Conservation (phyloP, 495 filamentous ascomycete genomes). For the Umbilicaria muhlenbergii region DNA sequence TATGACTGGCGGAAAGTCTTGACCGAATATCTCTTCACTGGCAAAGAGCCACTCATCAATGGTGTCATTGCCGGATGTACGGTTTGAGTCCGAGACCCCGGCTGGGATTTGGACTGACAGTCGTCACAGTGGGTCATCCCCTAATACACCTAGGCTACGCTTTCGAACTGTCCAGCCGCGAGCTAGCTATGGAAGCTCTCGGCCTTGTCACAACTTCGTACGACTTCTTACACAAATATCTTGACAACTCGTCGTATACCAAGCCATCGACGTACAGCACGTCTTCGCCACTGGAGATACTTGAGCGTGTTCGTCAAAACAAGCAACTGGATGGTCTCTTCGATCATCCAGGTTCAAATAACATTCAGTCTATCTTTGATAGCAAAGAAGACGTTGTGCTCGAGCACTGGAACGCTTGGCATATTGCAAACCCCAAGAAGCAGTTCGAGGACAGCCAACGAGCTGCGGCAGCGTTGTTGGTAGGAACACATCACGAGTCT, state of each 20-base stretch:
- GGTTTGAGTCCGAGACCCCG: conserved; percentile 13
- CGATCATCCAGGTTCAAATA: conserved; percentile 31
- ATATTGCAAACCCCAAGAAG: conserved; percentile 36
- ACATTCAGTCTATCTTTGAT: conserved; percentile 44
- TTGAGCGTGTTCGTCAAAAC: conserved; percentile 32
- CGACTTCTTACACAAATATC: conserved; percentile 54
- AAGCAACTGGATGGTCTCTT: conserved; percentile 33
- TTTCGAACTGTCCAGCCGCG: conserved; percentile 54
- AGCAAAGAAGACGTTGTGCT: conserved; percentile 44
- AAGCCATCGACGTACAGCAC: conserved; percentile 20
- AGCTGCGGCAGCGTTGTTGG: conserved; percentile 55
- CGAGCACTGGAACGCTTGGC: conserved; percentile 74
- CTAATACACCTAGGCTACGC: conserved; percentile 79
- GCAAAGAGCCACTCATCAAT: conserved; percentile 59
- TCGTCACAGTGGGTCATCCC: conserved; percentile 52
- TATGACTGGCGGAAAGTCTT: conserved; percentile 67
- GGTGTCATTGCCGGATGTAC: conserved; percentile 52
- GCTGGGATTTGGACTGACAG: background rate
- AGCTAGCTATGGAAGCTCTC: conserved; percentile 66
- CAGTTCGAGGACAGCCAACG: conserved; percentile 68
- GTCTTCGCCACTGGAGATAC: conserved; percentile 40
- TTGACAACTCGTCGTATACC: conserved; percentile 40
- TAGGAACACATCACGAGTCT: conserved; percentile 34
- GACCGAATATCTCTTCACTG: conserved; percentile 52
- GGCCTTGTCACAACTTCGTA: conserved; percentile 46